phyloP scores from a whole-genome alignment of 169 alveolate species.

The Cryptosporidium xiaoi region DNA sequence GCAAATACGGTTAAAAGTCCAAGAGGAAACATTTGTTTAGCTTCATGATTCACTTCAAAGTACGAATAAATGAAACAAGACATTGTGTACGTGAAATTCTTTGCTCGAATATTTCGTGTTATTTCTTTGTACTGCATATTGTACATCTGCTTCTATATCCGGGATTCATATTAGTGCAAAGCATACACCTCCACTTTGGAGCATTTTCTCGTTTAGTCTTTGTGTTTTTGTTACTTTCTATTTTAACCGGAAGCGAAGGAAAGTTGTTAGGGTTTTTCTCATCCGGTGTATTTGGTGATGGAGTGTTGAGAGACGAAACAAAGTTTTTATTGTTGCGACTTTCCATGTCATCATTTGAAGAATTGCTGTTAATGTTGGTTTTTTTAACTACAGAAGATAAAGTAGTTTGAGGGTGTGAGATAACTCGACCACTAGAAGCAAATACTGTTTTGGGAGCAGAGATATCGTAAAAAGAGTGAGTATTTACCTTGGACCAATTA shows the following conservation, averaged over 20 bases:
- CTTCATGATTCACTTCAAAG: too few species aligned
- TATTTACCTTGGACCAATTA: neutral
- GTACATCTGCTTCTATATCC: conserved; percentile 62
- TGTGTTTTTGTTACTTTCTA: conserved; percentile 10
- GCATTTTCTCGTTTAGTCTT: conserved; percentile 5
- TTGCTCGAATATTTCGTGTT: too few species aligned
- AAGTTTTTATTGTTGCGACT: neutral
- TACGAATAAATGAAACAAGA: too few species aligned
- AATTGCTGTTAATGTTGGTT: too few species aligned
- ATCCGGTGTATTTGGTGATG: neutral
- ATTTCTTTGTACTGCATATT: conserved; percentile 57
- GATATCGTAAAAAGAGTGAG: neutral
- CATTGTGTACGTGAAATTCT: too few species aligned
- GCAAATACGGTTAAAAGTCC: too few species aligned
- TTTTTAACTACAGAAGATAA: too few species aligned
- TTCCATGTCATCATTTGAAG: too few species aligned
- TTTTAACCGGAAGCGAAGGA: conserved; percentile 15
- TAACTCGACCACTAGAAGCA: neutral
- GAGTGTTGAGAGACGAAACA: neutral
- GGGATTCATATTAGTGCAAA: conserved; percentile 49
- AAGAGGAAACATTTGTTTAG: too few species aligned
- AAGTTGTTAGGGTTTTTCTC: conserved; percentile 1
- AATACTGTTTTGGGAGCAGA: conserved; percentile 48
- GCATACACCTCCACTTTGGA: conserved; percentile 56
- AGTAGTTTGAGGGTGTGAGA: too few species aligned